These are phyloP conservation scores for Eimeria brunetti DNA, from an alignment of 169 alveolate genomes.

Conservation along the genomic window DNA sequence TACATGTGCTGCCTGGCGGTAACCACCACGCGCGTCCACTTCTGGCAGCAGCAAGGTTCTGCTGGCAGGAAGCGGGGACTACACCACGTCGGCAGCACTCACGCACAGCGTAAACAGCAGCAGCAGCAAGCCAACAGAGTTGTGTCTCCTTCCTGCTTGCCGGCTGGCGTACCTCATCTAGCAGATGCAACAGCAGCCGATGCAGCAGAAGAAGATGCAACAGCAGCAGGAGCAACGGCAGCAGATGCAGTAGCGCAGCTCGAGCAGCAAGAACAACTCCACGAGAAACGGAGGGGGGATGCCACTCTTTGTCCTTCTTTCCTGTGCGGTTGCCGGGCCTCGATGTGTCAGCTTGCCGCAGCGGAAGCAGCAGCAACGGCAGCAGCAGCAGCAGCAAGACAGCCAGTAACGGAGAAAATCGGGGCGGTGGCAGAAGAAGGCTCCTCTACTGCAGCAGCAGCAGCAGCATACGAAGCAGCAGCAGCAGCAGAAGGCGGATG, in stretches of 20 bases:
- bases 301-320: constrained; percentile 29
- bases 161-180: constrained; percentile 82
- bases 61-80: constrained; percentile 7
- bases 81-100: neutral
- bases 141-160: constrained; percentile 8
- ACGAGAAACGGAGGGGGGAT: constrained; percentile 11
- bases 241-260: neutral
- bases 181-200: constrained; percentile 83
- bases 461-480: neutral
- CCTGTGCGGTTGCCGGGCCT: constrained; percentile 14
- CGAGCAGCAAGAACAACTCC: constrained; percentile 30
- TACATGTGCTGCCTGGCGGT: constrained; percentile 31
- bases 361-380: constrained; percentile 88
- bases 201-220: neutral
- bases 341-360: constrained; percentile 7
- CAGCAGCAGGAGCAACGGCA: constrained; percentile 24
- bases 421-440: constrained; percentile 55
- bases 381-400: constrained; percentile 84
- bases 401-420: constrained; percentile 55
- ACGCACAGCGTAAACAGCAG: neutral
- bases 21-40: constrained; percentile 10
- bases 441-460: constrained; percentile 6
- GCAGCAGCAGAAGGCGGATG: constrained; percentile 2
- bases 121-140: neutral
- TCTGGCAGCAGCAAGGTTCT: constrained; percentile 36